A percentile compares a stretch with the other conserved stretches of the same genome.
These are phyloP conservation scores for Candida coleopterorum DNA, from an alignment of 805 yeast species.

Conservation along the genomic window DNA sequence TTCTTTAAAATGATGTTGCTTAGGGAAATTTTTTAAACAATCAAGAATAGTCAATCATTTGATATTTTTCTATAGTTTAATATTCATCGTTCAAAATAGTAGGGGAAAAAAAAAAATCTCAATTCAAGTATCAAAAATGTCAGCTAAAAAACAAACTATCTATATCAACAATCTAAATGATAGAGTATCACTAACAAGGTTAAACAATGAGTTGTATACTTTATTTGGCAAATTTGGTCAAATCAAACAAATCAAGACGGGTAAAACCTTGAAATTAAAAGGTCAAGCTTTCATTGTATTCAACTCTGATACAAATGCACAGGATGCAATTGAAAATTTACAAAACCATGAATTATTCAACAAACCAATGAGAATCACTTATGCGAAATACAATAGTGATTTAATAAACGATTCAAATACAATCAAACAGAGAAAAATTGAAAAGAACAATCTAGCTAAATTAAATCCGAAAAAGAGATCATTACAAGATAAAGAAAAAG, in stretches of 20 bases:
- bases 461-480: slow-evolving; percentile 12
- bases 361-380: slow-evolving; percentile 43
- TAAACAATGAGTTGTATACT: slow-evolving; percentile 40
- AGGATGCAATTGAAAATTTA: slow-evolving; percentile 39
- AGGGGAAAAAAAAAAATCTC: no score
- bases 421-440: slow-evolving; percentile 18
- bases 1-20: no score
- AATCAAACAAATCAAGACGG: slow-evolving; percentile 49
- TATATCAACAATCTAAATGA: slow-evolving; percentile 75
- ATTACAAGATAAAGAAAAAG: slow-evolving; percentile 7
- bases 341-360: slow-evolving; percentile 41
- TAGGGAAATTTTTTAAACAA: no score
- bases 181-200: slow-evolving; percentile 48
- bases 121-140: no score
- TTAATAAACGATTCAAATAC: slow-evolving; percentile 16
- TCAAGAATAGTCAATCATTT: no score
- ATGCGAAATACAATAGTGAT: slow-evolving; percentile 46
- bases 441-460: slow-evolving; percentile 14
- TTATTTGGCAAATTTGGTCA: slow-evolving; percentile 45
- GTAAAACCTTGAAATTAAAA: slow-evolving; percentile 56
- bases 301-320: slow-evolving; percentile 37
- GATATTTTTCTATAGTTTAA: no score
- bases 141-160: slow-evolving; percentile 23
- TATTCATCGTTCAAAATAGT: no score
- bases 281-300: slow-evolving; percentile 83